A percentile compares a stretch with the other conserved stretches of the same genome.
phyloP scores from a whole-genome alignment of 805 yeast species.

The Nematodospora valgi region DNA sequence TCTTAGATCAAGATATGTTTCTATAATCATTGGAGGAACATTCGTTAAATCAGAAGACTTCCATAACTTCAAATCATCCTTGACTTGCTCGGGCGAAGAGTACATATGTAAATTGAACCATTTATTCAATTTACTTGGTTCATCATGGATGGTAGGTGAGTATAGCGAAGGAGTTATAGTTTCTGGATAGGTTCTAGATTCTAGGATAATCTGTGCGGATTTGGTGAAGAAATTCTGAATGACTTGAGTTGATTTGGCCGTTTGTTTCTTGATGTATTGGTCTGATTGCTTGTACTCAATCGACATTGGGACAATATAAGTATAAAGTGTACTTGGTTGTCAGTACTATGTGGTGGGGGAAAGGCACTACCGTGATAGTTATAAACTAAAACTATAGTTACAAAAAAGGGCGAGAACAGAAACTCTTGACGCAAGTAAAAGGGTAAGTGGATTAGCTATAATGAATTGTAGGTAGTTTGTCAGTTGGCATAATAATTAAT shows the following conservation, averaged over 20 bases:
- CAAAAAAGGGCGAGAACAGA: no score
- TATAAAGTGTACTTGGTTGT: no score
- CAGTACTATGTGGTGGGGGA: no score
- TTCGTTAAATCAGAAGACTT: conserved; percentile 38
- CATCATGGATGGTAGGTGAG: conserved; percentile 10
- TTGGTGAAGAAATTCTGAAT: conserved; percentile 63
- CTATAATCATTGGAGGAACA: conserved; percentile 84
- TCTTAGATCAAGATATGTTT: conserved; percentile 71
- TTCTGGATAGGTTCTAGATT: conserved; percentile 36
- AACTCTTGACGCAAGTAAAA: no score
- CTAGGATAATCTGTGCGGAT: conserved; percentile 54
- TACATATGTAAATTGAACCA: conserved; percentile 62
- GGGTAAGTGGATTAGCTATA: no score
- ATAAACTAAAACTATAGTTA: no score
- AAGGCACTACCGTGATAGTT: no score
- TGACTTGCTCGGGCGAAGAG: conserved; percentile 26
- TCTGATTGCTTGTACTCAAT: no score
- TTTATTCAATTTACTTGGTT: conserved; percentile 39
- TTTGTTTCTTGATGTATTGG: conserved; percentile 17
- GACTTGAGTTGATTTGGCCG: conserved; percentile 39
- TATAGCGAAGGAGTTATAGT: conserved; percentile 11
- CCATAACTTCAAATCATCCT: conserved; percentile 69
- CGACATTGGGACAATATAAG: no score
- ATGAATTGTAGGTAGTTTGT: no score
- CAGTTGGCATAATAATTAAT: no score